phyloP scores from a whole-genome alignment of 78 protist genomes.

The Protostelium mycophagum region DNA sequence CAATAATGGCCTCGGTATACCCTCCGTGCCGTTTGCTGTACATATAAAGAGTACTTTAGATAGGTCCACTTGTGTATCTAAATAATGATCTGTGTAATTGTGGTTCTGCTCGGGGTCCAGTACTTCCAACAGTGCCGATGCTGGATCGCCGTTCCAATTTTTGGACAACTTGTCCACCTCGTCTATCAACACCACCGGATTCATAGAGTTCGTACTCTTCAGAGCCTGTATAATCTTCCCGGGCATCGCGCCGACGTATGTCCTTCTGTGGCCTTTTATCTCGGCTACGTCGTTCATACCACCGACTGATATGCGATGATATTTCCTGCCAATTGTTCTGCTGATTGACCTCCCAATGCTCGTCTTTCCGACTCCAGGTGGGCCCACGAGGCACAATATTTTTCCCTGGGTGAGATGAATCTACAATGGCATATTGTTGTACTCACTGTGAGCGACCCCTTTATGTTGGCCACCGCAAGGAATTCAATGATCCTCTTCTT shows the following conservation, averaged over 20 bases:
- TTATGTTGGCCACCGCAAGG: constrained; percentile 72
- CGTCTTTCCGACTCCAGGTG: constrained; percentile 94
- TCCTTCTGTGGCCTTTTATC: constrained; percentile 92
- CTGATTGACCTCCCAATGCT: constrained; percentile 84
- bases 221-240: constrained; percentile 92
- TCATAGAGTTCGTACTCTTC: constrained; percentile 61
- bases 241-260: constrained; percentile 90
- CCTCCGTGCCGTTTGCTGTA: constrained; percentile 83
- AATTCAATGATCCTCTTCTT: constrained; percentile 93
- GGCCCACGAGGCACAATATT: constrained; percentile 89
- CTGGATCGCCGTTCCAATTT: constrained; percentile 87
- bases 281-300: constrained; percentile 93
- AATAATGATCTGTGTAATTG: constrained; percentile 86
- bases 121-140: constrained; percentile 92
- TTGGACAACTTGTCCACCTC: constrained; percentile 85
- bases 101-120: constrained; percentile 94
- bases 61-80: constrained; percentile 46
- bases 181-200: constrained; percentile 95
- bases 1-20: constrained; percentile 75
- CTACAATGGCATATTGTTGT: constrained; percentile 27
- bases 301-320: constrained; percentile 90
- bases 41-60: constrained; percentile 85
- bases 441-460: constrained; percentile 15
- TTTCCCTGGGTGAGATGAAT: constrained; percentile 63
- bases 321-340: constrained; percentile 65